Conservation (phyloP, 257 asterid genomes). For the Thymus mandschuricus region DNA sequence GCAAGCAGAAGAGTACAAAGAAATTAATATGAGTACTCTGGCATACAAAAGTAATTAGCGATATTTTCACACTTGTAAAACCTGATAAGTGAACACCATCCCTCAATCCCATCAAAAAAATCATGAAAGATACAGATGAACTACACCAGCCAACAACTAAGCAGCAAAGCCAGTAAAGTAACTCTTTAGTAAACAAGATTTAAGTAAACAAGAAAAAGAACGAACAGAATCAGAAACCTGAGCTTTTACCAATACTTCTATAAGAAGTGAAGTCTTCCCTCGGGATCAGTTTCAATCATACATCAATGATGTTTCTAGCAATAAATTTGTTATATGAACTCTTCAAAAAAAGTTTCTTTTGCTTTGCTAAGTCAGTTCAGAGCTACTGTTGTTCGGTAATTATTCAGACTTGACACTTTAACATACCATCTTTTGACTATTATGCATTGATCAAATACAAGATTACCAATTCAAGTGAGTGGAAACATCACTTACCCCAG, state of each 20-base stretch:
- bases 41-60: not conserved
- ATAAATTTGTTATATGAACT: not conserved
- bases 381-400: not conserved
- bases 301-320: not conserved
- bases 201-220: too few relatives aligned
- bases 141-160: too few relatives aligned
- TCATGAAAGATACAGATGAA: not conserved
- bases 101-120: not conserved
- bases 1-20: not conserved
- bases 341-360: not conserved
- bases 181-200: not conserved
- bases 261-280: not conserved
- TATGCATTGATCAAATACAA: not conserved
- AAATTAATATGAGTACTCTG: not conserved
- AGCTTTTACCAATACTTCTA: not conserved
- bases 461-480: not conserved
- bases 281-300: not conserved
- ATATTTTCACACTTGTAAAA: too few relatives aligned
- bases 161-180: too few relatives aligned
- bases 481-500: slow-evolving; percentile 56
- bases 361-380: not conserved
- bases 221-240: not conserved
- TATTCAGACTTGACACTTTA: not conserved
- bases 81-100: not conserved
- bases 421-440: not conserved